Percentiles rank a stretch among this genome's conserved stretches.
These are phyloP conservation scores for Tuber indicum DNA, from an alignment of 495 filamentous ascomycete species.

Conservation along the genomic window DNA sequence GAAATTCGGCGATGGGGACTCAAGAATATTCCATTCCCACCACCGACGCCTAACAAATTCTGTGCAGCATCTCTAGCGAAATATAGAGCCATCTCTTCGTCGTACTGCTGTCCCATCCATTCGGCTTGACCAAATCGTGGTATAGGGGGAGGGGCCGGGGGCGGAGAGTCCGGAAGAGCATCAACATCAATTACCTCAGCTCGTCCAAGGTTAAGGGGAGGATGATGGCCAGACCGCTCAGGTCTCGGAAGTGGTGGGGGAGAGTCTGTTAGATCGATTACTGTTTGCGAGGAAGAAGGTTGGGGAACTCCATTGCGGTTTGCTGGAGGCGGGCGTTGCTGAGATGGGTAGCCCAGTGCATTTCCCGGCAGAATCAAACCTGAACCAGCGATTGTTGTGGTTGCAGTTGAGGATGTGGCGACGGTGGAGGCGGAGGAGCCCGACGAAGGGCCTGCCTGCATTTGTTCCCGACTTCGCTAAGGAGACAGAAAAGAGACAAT, in stretches of 20 bases:
- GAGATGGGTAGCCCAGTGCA: background rate
- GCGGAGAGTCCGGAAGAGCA: conserved; percentile 41
- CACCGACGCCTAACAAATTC: conserved; percentile 42
- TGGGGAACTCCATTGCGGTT: conserved; percentile 11
- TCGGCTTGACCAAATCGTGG: background rate
- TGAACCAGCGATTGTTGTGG: conserved; percentile 21
- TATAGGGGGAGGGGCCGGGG: conserved; percentile 8
- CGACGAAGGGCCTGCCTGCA: conserved; percentile 36
- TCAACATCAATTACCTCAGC: conserved; percentile 38
- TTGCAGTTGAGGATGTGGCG: conserved; percentile 29
- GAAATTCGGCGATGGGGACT: conserved; percentile 20
- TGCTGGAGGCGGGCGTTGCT: conserved; percentile 16
- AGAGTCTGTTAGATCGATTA: conserved; percentile 47
- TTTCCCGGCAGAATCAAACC: conserved; percentile 34
- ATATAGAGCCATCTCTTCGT: conserved; percentile 15
- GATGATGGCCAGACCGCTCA: conserved; percentile 2
- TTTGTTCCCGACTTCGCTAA: conserved; percentile 31
- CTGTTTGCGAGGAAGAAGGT: conserved; percentile 26
- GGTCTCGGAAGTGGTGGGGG: conserved; percentile 32
- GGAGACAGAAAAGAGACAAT: conserved; percentile 12
- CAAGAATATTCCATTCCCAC: background rate
- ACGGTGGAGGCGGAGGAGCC: conserved; percentile 30
- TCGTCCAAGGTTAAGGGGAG: conserved; percentile 10
- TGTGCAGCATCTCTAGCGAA: conserved; percentile 29
- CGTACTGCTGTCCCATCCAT: background rate